A percentile compares a stretch with the other conserved stretches of the same genome.
Evolutionary conservation across 1,284 basidiomycete species (phyloP).

Genomic region (Malassezia japonica): DNA sequence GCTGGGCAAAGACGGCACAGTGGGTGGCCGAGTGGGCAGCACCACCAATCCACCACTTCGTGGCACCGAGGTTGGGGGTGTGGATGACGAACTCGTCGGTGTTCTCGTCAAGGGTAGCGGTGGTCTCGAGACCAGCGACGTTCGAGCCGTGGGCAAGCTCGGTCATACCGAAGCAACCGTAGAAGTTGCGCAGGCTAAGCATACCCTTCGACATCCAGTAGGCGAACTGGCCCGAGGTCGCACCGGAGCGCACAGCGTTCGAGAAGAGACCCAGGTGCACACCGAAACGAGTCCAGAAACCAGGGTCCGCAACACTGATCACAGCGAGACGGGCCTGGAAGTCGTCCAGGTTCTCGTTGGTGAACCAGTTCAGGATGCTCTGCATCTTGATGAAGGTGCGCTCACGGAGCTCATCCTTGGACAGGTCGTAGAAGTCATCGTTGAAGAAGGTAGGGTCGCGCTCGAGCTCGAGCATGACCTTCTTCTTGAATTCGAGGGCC

Average conservation of each 20-base stretch:
- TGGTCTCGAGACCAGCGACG: slow-evolving; percentile 56
- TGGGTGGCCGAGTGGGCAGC: slow-evolving; percentile 56
- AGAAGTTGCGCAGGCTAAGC: slow-evolving; percentile 54
- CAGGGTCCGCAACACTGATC: slow-evolving; percentile 51
- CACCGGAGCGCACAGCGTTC: slow-evolving; percentile 41
- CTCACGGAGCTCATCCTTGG: slow-evolving; percentile 53
- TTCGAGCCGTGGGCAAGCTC: slow-evolving; percentile 54
- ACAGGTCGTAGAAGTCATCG: slow-evolving; percentile 55
- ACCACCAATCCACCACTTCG: slow-evolving; percentile 53
- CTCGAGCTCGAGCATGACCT: slow-evolving; percentile 52
- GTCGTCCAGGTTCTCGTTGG: slow-evolving; percentile 41
- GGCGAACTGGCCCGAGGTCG: slow-evolving; percentile 48
- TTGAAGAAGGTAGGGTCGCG: slow-evolving; percentile 54
- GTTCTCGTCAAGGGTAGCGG: slow-evolving; percentile 54
- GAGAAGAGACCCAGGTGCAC: slow-evolving; percentile 56
- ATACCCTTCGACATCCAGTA: slow-evolving; percentile 56
- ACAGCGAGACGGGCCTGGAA: slow-evolving; percentile 55
- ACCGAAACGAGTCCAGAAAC: slow-evolving; percentile 55
- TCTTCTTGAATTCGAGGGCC: slow-evolving; percentile 44
- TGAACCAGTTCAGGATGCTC: slow-evolving; percentile 40
- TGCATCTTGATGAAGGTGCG: slow-evolving; percentile 34
- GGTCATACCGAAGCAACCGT: slow-evolving; percentile 57
- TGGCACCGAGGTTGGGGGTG: slow-evolving; percentile 49
- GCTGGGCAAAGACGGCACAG: slow-evolving; percentile 55
- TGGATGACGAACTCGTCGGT: slow-evolving; percentile 56